A percentile compares a stretch with the other conserved stretches of the same genome.
These are phyloP conservation scores for Syncephalastrum racemosum DNA, from an alignment of 371 early-diverging fungal genomes.

Conservation along the genomic window DNA sequence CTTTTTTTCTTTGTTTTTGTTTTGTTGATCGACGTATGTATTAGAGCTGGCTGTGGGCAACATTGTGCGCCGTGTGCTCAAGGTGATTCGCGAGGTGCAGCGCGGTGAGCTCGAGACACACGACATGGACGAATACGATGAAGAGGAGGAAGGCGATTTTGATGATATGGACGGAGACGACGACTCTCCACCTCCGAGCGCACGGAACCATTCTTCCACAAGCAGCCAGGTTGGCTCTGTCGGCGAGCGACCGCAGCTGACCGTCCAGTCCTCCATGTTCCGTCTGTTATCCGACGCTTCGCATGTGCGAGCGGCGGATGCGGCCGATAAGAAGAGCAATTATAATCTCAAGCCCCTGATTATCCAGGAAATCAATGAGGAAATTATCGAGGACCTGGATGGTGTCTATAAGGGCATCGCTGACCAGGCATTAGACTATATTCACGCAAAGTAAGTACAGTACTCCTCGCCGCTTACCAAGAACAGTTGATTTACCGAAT, in stretches of 20 bases:
- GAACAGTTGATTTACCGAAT: not conserved
- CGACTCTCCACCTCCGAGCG: constrained; percentile 9
- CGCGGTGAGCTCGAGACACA: constrained; percentile 43
- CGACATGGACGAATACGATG: constrained; percentile 19
- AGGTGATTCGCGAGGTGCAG: constrained; percentile 79
- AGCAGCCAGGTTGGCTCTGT: constrained; percentile 25
- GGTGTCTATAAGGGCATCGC: constrained; percentile 73
- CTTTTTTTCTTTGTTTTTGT: too few species aligned
- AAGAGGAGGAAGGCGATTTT: constrained; percentile 14
- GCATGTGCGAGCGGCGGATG: constrained; percentile 24
- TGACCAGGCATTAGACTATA: constrained; percentile 79
- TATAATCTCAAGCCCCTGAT: constrained; percentile 68
- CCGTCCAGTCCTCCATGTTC: constrained; percentile 62
- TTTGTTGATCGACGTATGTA: not conserved
- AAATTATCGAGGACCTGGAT: constrained; percentile 83
- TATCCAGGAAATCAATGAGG: constrained; percentile 79
- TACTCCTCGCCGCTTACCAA: not conserved
- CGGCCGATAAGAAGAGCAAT: constrained; percentile 30
- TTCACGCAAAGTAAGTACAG: constrained; percentile 79
- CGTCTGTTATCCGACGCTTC: constrained; percentile 40
- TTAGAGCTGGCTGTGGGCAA: constrained; percentile 87
- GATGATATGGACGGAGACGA: constrained; percentile 27
- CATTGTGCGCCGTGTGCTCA: constrained; percentile 81
- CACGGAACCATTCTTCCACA: constrained; percentile 17
- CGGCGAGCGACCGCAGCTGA: constrained; percentile 19